Evolutionary conservation across 106 monocot species (phyloP).

Genomic region (Allium cepa): DNA sequence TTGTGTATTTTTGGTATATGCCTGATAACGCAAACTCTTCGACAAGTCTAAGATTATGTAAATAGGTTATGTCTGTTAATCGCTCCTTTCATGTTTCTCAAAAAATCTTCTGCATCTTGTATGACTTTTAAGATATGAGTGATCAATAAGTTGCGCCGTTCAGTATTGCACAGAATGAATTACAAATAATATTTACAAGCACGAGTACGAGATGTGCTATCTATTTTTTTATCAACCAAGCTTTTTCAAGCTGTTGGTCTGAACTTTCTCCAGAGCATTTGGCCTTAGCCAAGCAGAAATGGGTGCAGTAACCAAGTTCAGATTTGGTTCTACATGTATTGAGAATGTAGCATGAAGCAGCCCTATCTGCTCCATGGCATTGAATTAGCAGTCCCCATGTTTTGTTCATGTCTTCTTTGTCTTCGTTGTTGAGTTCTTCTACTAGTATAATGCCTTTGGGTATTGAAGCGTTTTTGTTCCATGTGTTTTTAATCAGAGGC

Average conservation of each 20-base stretch:
- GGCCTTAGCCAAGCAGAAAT: conserved; percentile 67
- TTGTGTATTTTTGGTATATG: background rate
- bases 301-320: conserved; percentile 54
- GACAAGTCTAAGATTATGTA: background rate
- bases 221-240: conserved; percentile 37
- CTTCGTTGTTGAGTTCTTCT: conserved; percentile 27
- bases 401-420: background rate
- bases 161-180: background rate
- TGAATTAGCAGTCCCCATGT: conserved; percentile 66
- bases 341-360: conserved; percentile 64
- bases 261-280: conserved; percentile 62
- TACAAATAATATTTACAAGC: background rate
- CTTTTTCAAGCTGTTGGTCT: conserved; percentile 44
- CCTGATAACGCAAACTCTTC: background rate
- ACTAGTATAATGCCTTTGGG: conserved; percentile 77
- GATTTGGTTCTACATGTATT: conserved; percentile 54
- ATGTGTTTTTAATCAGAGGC: conserved; percentile 40
- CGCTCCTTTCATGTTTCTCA: background rate
- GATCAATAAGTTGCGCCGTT: conserved; percentile 1
- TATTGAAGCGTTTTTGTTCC: conserved; percentile 9
- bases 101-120: background rate
- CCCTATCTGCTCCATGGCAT: conserved; percentile 43
- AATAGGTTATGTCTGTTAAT: background rate
- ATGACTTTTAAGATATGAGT: background rate
- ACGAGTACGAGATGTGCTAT: too few species aligned